A percentile compares a stretch with the other conserved stretches of the same genome.
These are phyloP conservation scores for Blastobotrys serpentis DNA, from an alignment of 1,139 yeast genomes.

Conservation along the genomic window DNA sequence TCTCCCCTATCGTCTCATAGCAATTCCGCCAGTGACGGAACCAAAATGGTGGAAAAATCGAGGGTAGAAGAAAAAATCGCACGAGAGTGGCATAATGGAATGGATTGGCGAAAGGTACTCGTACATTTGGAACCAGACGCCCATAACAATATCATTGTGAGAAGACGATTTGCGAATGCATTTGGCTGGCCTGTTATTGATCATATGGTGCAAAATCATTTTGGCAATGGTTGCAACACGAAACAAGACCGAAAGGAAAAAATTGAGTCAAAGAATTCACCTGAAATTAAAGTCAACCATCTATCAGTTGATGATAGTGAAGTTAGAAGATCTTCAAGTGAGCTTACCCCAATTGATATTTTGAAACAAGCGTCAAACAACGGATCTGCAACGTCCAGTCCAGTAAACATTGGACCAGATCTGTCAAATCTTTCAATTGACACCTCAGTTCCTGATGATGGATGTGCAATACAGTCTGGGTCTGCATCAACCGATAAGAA, in stretches of 20 bases:
- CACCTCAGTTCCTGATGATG: conserved; percentile 13
- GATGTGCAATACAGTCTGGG: conserved; percentile 5
- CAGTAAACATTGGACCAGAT: conserved; percentile 3
- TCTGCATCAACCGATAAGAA: conserved; percentile 8
- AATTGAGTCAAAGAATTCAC: not conserved
- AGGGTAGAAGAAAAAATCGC: conserved; percentile 81
- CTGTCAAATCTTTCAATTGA: conserved; percentile 11
- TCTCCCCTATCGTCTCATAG: conserved; percentile 1
- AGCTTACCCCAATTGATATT: conserved; percentile 9
- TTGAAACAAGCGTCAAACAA: conserved; percentile 6
- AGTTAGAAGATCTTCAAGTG: not conserved
- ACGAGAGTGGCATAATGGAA: conserved; percentile 76
- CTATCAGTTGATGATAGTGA: not conserved
- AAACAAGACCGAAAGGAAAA: not conserved
- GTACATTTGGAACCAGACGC: conserved; percentile 90
- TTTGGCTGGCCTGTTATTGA: conserved; percentile 95
- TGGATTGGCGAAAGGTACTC: conserved; percentile 90
- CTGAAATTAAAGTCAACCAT: not conserved
- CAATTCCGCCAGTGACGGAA: conserved; percentile 11
- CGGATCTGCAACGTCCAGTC: conserved; percentile 2
- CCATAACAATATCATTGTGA: conserved; percentile 86
- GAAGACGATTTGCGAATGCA: conserved; percentile 88
- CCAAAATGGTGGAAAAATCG: conserved; percentile 39
- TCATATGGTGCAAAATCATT: conserved; percentile 71
- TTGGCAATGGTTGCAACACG: conserved; percentile 35